Conservation (phyloP, 805 yeast genomes). For the Candida khao-thaluensis region DNA sequence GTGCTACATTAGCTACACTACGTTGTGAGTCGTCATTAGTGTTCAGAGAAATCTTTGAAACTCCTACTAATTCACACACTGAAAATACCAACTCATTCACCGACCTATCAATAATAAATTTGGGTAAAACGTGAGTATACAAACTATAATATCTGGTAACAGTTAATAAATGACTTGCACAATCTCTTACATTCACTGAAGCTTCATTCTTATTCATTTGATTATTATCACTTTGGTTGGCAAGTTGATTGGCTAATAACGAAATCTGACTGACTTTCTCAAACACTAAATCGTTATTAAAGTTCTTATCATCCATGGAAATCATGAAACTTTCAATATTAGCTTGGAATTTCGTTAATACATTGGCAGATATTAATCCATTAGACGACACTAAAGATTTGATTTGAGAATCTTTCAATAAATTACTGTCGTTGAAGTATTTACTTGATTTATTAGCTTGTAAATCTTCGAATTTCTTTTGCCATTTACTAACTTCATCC, state of each 20-base stretch:
- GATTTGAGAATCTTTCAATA: constrained; percentile 24
- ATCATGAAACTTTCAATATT: constrained; percentile 46
- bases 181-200: constrained; percentile 54
- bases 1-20: not conserved
- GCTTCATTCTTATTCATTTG: constrained; percentile 33
- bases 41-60: constrained; percentile 6
- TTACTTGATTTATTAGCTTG: constrained; percentile 31
- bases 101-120: constrained; percentile 69
- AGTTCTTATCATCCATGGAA: constrained; percentile 25
- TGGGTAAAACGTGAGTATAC: constrained; percentile 65
- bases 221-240: constrained; percentile 29
- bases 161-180: constrained; percentile 73
- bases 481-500: constrained; percentile 47
- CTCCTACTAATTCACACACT: constrained; percentile 54
- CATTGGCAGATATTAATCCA: constrained; percentile 49
- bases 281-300: constrained; percentile 44
- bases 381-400: constrained; percentile 27
- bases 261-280: constrained; percentile 52
- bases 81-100: constrained; percentile 69
- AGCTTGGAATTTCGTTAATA: constrained; percentile 47
- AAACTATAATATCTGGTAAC: constrained; percentile 71
- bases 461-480: constrained; percentile 49
- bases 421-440: constrained; percentile 18
- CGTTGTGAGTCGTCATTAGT: not conserved
- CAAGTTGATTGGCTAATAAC: constrained; percentile 42